These are phyloP conservation scores for Beauveria brongniartii DNA, from an alignment of 2,329 filamentous ascomycete species.

Conservation along the genomic window DNA sequence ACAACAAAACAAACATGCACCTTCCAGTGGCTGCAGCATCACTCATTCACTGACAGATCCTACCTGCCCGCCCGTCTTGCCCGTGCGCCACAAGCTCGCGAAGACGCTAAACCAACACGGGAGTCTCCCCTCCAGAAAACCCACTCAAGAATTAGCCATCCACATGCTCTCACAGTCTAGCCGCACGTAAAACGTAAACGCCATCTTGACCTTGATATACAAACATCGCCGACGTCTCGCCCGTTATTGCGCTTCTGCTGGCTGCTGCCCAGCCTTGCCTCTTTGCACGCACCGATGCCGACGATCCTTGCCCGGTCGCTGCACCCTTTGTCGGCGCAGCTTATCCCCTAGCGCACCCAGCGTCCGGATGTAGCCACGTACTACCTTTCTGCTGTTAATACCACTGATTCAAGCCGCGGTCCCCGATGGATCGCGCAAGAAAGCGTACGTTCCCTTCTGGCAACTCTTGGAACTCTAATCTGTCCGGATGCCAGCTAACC, in stretches of 20 bases:
- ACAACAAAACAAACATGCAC: too few species aligned
- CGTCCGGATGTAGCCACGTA: constrained; percentile 40
- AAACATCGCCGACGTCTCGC: background rate
- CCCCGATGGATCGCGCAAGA: constrained; percentile 55
- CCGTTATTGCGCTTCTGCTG: constrained; percentile 6
- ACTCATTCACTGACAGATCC: background rate
- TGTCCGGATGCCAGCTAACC: constrained; percentile 13
- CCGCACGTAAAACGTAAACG: background rate
- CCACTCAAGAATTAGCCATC: constrained; percentile 7
- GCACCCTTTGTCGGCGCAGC: constrained; percentile 27
- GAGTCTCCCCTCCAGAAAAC: constrained; percentile 4
- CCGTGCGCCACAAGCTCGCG: background rate
- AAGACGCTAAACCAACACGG: constrained; percentile 10
- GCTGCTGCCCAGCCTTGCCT: constrained; percentile 15
- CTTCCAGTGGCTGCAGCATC: background rate
- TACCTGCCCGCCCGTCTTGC: background rate
- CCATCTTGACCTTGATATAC: background rate
- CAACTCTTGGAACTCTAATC: background rate
- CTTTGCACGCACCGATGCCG: constrained; percentile 31
- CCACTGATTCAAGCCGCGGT: constrained; percentile 25
- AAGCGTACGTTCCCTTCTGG: constrained; percentile 42
- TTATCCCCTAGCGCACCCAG: constrained; percentile 34
- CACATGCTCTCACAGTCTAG: background rate
- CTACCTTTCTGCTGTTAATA: constrained; percentile 22
- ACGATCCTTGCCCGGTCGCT: constrained; percentile 27